Conservation (phyloP, 371 early-diverging fungal genomes). For the Circinella umbellata region DNA sequence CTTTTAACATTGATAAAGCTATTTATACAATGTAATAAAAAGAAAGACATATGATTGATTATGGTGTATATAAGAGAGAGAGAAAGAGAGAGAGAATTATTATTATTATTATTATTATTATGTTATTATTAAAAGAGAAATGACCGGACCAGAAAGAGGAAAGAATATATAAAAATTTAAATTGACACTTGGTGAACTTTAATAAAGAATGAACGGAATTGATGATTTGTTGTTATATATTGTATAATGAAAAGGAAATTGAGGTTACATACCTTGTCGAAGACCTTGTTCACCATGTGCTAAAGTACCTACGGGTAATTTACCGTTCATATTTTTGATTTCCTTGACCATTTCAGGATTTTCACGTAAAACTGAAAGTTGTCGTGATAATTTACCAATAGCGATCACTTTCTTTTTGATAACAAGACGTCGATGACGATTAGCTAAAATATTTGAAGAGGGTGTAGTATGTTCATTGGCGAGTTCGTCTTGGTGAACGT, state of each 20-base stretch:
- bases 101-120: too few species aligned
- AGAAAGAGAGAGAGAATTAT: neutral
- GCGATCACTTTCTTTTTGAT: constrained; percentile 49
- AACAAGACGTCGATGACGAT: constrained; percentile 40
- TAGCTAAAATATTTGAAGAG: constrained; percentile 8
- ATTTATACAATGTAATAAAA: neutral
- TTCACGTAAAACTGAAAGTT: constrained; percentile 36
- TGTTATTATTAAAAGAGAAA: too few species aligned
- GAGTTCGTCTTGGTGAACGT: constrained; percentile 27
- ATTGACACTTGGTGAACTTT: constrained; percentile 11
- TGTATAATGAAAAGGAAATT: neutral
- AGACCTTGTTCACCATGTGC: constrained; percentile 42
- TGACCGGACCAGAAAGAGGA: too few species aligned
- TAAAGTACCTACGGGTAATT: constrained; percentile 39
- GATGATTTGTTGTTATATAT: neutral
- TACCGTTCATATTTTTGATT: constrained; percentile 37
- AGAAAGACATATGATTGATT: neutral
- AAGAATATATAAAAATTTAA: neutral
- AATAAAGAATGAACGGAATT: neutral
- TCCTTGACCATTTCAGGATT: constrained; percentile 43
- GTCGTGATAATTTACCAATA: constrained; percentile 44
- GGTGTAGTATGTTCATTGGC: constrained; percentile 12
- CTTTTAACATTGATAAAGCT: constrained; percentile 1
- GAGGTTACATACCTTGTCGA: constrained; percentile 33
- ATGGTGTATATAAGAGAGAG: neutral